Conservation (phyloP, 306 rosid genomes). For the Cicer bijugum region DNA sequence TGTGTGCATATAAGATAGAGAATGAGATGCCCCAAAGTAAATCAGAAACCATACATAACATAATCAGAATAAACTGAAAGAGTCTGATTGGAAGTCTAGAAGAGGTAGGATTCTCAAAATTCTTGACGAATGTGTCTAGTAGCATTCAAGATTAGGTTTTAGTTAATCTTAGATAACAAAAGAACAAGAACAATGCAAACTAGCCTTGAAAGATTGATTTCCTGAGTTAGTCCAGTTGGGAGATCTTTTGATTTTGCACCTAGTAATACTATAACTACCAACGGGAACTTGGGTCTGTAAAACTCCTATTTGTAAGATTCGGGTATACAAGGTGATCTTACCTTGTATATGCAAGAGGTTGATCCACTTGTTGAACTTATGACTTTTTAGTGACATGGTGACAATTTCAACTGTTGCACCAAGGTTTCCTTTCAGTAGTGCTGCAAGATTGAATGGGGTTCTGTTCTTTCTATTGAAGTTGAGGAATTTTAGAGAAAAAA, state of each 20-base stretch:
- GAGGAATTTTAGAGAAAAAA: no score
- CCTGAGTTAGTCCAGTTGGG: constrained; percentile 3
- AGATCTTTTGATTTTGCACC: constrained; percentile 27
- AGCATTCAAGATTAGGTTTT: constrained; percentile 8
- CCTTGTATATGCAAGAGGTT: neutral
- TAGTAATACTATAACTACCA: constrained; percentile 6
- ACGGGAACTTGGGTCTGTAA: constrained; percentile 23
- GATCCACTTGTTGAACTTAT: neutral
- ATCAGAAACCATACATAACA: constrained; percentile 5
- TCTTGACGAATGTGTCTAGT: constrained; percentile 2
- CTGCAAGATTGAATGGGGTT: neutral
- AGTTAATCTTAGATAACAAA: constrained; percentile 15
- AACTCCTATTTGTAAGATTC: neutral
- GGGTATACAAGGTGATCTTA: neutral
- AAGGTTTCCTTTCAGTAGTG: neutral
- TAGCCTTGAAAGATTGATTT: neutral
- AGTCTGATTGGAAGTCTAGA: constrained; percentile 18
- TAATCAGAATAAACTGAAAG: neutral
- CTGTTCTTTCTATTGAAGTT: neutral
- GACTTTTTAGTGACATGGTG: neutral
- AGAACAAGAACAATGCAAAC: constrained; percentile 20
- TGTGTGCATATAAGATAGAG: constrained; percentile 8
- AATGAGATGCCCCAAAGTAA: constrained; percentile 17
- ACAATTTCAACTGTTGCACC: neutral
- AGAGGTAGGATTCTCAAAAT: constrained; percentile 16